Conservation (phyloP, 2,329 filamentous ascomycete species). For the Aureobasidium musti region DNA sequence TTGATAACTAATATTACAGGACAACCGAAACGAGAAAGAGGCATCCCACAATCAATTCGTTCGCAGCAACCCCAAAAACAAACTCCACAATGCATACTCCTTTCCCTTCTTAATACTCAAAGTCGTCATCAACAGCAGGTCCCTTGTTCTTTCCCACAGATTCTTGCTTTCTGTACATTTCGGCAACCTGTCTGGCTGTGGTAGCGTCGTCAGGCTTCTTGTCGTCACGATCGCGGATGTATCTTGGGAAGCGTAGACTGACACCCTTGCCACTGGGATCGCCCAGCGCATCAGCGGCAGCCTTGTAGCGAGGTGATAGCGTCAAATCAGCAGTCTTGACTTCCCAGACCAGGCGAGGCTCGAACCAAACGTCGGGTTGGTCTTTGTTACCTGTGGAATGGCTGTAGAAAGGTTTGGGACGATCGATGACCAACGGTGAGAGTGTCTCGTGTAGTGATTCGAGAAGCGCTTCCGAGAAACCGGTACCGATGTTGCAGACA, state of each 20-base stretch:
- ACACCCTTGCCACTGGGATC: slow-evolving; percentile 76
- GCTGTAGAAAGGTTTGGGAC: slow-evolving; percentile 89
- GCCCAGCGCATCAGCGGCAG: slow-evolving; percentile 58
- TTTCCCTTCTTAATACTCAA: slow-evolving; percentile 71
- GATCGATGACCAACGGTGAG: slow-evolving; percentile 76
- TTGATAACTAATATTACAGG: neutral
- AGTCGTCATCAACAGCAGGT: slow-evolving; percentile 89
- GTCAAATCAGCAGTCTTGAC: slow-evolving; percentile 96
- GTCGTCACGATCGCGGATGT: slow-evolving; percentile 88
- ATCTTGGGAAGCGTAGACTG: slow-evolving; percentile 85
- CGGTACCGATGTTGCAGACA: slow-evolving; percentile 97
- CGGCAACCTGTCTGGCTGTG: slow-evolving; percentile 78
- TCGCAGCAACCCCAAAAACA: neutral
- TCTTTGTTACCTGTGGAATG: slow-evolving; percentile 84
- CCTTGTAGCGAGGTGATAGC: slow-evolving; percentile 87
- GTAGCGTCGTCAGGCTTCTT: slow-evolving; percentile 95
- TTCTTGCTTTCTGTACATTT: slow-evolving; percentile 97
- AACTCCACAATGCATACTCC: neutral
- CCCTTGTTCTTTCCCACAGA: slow-evolving; percentile 83
- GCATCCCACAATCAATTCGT: neutral
- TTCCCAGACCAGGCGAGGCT: slow-evolving; percentile 93
- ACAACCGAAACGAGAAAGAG: neutral
- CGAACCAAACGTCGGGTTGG: slow-evolving; percentile 98
- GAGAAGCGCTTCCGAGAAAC: slow-evolving; percentile 93
- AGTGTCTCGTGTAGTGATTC: slow-evolving; percentile 79